Conservation (phyloP, 2,329 filamentous ascomycete species). For the Nemania diffusa region DNA sequence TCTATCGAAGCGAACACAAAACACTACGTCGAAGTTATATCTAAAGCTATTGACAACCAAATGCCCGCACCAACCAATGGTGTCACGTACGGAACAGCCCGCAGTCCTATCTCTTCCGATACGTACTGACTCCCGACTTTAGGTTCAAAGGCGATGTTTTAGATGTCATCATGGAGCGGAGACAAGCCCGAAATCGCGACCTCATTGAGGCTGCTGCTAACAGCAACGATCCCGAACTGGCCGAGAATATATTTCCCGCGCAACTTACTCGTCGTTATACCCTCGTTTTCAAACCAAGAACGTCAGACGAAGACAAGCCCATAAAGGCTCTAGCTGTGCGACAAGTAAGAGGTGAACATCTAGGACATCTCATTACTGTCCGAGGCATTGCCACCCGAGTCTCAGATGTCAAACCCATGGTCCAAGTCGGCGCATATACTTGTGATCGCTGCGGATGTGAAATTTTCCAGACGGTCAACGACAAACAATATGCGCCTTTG, state of each 20-base stretch:
- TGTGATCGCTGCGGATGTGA: constrained; percentile 97
- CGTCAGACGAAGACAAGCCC: constrained; percentile 73
- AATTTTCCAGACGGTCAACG: constrained; percentile 94
- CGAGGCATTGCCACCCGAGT: constrained; percentile 94
- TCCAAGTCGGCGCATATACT: constrained; percentile 98
- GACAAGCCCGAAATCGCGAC: constrained; percentile 85
- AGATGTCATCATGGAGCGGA: constrained; percentile 94
- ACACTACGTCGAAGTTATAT: constrained; percentile 93
- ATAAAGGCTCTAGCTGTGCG: constrained; percentile 83
- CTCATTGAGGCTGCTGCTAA: constrained; percentile 74
- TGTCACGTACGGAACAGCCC: constrained; percentile 68
- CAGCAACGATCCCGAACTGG: constrained; percentile 69
- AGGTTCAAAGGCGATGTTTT: constrained; percentile 98
- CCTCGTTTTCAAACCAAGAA: constrained; percentile 92
- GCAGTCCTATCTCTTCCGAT: background rate
- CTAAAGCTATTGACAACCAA: constrained; percentile 85
- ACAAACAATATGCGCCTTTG: constrained; percentile 90
- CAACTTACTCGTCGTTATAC: constrained; percentile 94
- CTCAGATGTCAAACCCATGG: constrained; percentile 95
- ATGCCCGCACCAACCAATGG: constrained; percentile 83
- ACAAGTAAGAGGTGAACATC: constrained; percentile 90
- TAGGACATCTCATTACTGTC: constrained; percentile 92
- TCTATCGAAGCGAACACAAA: constrained; percentile 92
- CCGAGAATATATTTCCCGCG: constrained; percentile 85
- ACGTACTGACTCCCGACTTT: constrained; percentile 46